These are phyloP conservation scores for Amanita molliuscula DNA, from an alignment of 768 basidiomycete species.

Conservation along the genomic window DNA sequence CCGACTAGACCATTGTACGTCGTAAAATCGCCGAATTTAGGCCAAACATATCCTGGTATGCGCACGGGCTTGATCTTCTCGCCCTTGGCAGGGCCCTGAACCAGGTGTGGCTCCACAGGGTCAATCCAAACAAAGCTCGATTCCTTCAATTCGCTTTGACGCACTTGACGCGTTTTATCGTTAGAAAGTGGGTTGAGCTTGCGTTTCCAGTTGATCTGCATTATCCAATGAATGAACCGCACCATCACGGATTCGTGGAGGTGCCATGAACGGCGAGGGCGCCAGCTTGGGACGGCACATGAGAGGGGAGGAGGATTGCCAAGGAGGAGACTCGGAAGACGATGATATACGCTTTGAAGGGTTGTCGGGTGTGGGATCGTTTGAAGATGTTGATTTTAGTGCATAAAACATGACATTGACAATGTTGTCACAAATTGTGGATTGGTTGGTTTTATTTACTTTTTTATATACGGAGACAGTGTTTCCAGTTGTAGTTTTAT, in stretches of 20 bases:
- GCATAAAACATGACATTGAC: too few species aligned
- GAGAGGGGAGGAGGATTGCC: too few species aligned
- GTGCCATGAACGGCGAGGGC: too few species aligned
- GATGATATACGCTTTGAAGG: too few species aligned
- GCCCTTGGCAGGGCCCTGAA: conserved; percentile 12
- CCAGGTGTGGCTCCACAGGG: not conserved
- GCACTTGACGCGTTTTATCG: not conserved
- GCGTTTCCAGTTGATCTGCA: conserved; percentile 12
- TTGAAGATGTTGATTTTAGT: too few species aligned
- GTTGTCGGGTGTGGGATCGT: too few species aligned
- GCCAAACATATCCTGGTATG: conserved; percentile 17
- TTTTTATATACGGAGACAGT: too few species aligned
- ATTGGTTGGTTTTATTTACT: too few species aligned
- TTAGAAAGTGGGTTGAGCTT: conserved; percentile 3
- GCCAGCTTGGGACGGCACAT: too few species aligned
- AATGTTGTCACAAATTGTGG: too few species aligned
- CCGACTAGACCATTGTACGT: conserved; percentile 12
- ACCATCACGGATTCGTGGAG: not conserved
- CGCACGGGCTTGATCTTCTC: conserved; percentile 10
- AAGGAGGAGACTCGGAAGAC: too few species aligned
- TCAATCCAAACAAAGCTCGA: not conserved
- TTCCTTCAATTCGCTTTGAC: not conserved
- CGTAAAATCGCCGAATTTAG: conserved; percentile 9
- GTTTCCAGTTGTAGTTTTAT: too few species aligned
- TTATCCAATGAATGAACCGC: conserved; percentile 14